Evolutionary conservation across 495 filamentous ascomycete genomes (phyloP), one percentile per base, ranked within the genome.

Genomic region (Penicillium pulvis): DNA sequence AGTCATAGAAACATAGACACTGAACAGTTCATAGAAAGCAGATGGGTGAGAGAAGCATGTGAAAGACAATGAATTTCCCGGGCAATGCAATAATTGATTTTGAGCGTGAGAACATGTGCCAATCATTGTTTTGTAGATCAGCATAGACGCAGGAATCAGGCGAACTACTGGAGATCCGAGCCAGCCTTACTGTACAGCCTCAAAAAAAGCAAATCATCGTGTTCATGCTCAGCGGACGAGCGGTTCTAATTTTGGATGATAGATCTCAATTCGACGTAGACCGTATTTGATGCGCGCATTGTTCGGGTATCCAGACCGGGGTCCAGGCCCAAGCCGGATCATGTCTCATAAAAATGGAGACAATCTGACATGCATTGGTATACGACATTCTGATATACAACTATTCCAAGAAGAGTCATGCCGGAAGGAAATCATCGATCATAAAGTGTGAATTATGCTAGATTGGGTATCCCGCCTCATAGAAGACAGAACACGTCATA

Each of bases 401-500:
- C 44, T 41, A 8, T 26, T 48, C 44, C 53, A 39, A 48, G 42
- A 41, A 14, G 39, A 41, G 39, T 41, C 39, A 41, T 31, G 26
- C 24, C 47, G 17, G 26, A n/a, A 41, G 33, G 4, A n/a, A 51
- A 51, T 51, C n/a, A 57, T 57, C 55, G 26, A 58, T 58, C 56
- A 46, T n/a, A 58, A 58, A 58, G 14, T 58, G 39, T 58, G 26
- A 52, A 58, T 35, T 36, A 35, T 58, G 39, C 26, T 6, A 53
- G 17, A 52, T 58, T 26, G 26, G 56, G 28, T 52, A 53, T 51
- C 1, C 41, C 20, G 44, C 44, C 44, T 47, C 11, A 47, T 26
- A 47, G 11, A 16, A 6, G 47, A 60, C 52, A 56, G 58, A 33
- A 60, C 58, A 60, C 53, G 58, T 60, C 58, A 56, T 52, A 51